Conservation (phyloP, 164 flowering plant genomes). For the Magnolia sinica region DNA sequence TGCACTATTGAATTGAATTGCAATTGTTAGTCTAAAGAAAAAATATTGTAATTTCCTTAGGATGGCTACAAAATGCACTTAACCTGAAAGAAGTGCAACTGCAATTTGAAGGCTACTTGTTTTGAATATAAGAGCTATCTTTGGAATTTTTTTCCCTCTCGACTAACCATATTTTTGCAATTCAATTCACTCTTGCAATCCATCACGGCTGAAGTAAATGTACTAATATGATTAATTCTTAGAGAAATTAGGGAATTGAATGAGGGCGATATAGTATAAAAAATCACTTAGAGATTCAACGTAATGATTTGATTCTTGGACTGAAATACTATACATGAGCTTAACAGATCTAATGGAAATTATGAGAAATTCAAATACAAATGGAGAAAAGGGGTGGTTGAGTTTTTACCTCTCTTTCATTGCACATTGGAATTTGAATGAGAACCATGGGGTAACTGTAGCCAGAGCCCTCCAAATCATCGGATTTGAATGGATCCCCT, state of each 20-base stretch:
- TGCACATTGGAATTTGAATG: conserved; percentile 92
- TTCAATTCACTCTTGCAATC: no score
- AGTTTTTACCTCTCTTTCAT: conserved; percentile 74
- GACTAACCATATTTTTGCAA: no score
- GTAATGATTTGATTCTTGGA: background rate
- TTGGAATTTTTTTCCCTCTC: no score
- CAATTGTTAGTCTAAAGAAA: no score
- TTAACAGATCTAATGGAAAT: background rate
- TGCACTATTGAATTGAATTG: no score
- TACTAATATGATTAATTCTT: background rate
- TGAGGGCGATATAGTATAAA: background rate
- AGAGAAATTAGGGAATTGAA: background rate
- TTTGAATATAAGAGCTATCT: no score
- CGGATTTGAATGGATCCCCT: conserved; percentile 44
- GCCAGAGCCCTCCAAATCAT: conserved; percentile 47
- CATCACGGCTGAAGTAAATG: no score
- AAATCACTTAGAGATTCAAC: background rate
- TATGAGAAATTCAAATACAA: background rate
- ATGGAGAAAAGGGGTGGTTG: background rate
- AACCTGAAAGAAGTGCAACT: no score
- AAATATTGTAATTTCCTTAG: no score
- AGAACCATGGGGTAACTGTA: conserved; percentile 73
- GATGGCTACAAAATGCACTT: no score
- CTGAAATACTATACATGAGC: background rate
- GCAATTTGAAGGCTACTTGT: no score